These are phyloP conservation scores for Aspergillus baeticus DNA, from an alignment of 495 filamentous ascomycete species.

Conservation along the genomic window DNA sequence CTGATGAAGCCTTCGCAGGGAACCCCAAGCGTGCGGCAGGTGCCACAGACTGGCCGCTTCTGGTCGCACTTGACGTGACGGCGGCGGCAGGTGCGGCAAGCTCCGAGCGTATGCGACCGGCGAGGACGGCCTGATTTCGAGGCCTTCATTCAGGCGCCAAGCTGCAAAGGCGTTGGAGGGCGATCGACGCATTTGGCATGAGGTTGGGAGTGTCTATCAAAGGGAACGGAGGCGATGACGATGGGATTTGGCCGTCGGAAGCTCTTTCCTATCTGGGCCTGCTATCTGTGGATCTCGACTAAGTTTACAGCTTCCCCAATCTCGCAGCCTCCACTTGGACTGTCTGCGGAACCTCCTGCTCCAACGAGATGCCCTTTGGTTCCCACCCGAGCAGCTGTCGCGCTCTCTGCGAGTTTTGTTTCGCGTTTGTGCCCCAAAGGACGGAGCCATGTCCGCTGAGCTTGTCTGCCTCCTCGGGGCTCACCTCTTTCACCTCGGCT, in stretches of 20 bases:
- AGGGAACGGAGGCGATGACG: too few relatives aligned
- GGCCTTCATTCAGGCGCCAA: constrained; percentile 3
- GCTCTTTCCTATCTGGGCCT: background rate
- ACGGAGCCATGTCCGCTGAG: constrained; percentile 21
- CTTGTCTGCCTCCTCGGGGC: constrained; percentile 22
- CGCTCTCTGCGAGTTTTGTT: constrained; percentile 52
- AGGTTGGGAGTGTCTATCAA: background rate
- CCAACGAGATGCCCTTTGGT: constrained; percentile 43
- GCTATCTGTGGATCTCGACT: background rate
- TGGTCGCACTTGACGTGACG: constrained; percentile 45
- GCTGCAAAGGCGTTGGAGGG: too few relatives aligned
- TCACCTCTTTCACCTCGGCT: constrained; percentile 36
- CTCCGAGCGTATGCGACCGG: constrained; percentile 32
- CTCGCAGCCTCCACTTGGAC: constrained; percentile 42
- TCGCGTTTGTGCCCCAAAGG: constrained; percentile 56
- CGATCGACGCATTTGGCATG: background rate
- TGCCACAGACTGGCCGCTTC: constrained; percentile 33
- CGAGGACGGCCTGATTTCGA: constrained; percentile 23
- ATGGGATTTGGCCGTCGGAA: background rate
- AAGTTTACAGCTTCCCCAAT: background rate
- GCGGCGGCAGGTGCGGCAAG: constrained; percentile 36
- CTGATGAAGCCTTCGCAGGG: constrained; percentile 34
- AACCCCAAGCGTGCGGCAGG: constrained; percentile 27
- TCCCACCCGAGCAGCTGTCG: constrained; percentile 57
- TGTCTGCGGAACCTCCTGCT: constrained; percentile 47